Conservation (phyloP, 139 green algal species). For the Chlorella sp. region DNA sequence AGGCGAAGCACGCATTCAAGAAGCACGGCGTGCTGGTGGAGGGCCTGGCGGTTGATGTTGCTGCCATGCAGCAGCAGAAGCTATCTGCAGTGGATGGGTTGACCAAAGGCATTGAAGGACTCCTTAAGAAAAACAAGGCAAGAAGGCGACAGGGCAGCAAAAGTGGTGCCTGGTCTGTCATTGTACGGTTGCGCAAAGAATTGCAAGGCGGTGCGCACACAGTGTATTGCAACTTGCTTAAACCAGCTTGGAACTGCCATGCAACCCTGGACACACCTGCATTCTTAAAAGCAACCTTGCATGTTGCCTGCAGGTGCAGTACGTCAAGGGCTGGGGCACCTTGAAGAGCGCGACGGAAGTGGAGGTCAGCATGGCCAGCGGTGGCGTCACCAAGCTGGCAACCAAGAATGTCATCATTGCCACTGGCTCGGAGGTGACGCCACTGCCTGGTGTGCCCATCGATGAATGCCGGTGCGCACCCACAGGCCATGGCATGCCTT, state of each 20-base stretch:
- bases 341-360: constrained; percentile 82
- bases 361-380: constrained; percentile 82
- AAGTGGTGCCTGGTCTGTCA: background rate
- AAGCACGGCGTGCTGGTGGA: constrained; percentile 82
- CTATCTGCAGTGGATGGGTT: constrained; percentile 87
- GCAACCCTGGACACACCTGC: background rate
- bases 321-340: constrained; percentile 95
- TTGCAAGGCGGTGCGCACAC: background rate
- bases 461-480: constrained; percentile 89
- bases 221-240: background rate
- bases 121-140: constrained; percentile 99
- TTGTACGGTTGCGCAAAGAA: too few species aligned
- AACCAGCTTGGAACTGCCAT: background rate
- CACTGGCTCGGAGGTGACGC: constrained; percentile 93
- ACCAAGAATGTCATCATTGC: constrained; percentile 98
- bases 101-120: constrained; percentile 97
- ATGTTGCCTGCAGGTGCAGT: constrained; percentile 73
- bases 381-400: constrained; percentile 56
- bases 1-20: constrained; percentile 87
- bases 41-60: constrained; percentile 76
- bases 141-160: background rate
- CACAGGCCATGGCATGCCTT: background rate
- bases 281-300: too few species aligned
- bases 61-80: constrained; percentile 96
- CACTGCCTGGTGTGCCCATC: constrained; percentile 88